Percentiles rank a stretch among this genome's conserved stretches.
These are phyloP conservation scores for Adansonia madagascariensis DNA, from an alignment of 441 rosid genomes.

Conservation along the genomic window DNA sequence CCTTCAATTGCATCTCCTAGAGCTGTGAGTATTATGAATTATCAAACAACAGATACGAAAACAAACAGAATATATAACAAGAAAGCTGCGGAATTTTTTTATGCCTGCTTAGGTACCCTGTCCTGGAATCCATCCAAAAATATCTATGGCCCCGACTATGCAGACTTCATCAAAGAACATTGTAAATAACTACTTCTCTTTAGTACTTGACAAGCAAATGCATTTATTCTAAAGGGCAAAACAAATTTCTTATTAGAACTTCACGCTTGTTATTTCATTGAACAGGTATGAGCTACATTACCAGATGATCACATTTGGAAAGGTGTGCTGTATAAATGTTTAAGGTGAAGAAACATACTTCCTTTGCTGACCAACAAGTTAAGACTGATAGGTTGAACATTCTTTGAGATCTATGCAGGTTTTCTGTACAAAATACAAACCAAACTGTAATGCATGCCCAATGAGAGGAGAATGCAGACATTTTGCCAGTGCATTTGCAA, in stretches of 20 bases:
- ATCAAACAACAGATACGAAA: constrained; percentile 19
- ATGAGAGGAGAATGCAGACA: constrained; percentile 87
- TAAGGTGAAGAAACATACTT: constrained; percentile 13
- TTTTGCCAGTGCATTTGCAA: constrained; percentile 83
- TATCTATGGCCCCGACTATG: constrained; percentile 76
- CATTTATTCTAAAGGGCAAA: constrained; percentile 2
- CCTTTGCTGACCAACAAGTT: constrained; percentile 22
- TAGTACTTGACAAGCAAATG: constrained; percentile 20
- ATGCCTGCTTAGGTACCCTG: constrained; percentile 52
- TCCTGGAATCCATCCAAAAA: constrained; percentile 65
- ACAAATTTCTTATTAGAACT: constrained; percentile 18
- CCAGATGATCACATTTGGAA: constrained; percentile 81
- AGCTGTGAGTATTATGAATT: constrained; percentile 49
- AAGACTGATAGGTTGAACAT: constrained; percentile 25
- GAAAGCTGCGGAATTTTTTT: constrained; percentile 21
- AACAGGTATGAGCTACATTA: constrained; percentile 74
- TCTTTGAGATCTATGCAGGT: constrained; percentile 48
- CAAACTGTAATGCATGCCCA: constrained; percentile 79
- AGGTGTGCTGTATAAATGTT: constrained; percentile 43
- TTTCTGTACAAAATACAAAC: constrained; percentile 74
- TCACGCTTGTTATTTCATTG: constrained; percentile 27
- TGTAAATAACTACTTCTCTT: constrained; percentile 41
- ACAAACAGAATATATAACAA: constrained; percentile 19
- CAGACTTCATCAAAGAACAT: constrained; percentile 70
- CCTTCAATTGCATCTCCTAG: constrained; percentile 70